Percentiles rank a stretch among this genome's conserved stretches.
Evolutionary conservation across 305 asterid species (phyloP).

Genomic region (Fraxinus sp.): DNA sequence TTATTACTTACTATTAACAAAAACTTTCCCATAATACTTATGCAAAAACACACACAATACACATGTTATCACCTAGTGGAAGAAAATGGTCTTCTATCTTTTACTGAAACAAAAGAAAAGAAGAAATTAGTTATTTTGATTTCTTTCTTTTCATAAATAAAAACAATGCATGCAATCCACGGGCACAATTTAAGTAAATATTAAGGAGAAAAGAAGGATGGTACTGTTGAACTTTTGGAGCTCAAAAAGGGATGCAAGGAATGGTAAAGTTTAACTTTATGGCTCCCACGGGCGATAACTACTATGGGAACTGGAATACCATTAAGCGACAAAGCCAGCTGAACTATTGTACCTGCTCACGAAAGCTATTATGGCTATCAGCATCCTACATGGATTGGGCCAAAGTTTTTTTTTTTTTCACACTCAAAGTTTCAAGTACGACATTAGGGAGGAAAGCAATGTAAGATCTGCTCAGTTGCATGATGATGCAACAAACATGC

Average conservation of each 20-base stretch:
- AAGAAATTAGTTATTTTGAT: too few species aligned
- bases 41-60: too few species aligned
- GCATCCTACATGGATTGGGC: slow-evolving; percentile 83
- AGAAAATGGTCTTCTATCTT: too few species aligned
- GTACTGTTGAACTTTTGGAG: too few species aligned
- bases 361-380: slow-evolving; percentile 76
- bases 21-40: too few species aligned
- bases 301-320: slow-evolving; percentile 72
- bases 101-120: too few species aligned
- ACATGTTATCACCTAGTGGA: too few species aligned
- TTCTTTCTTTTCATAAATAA: too few species aligned
- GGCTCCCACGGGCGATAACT: slow-evolving; percentile 86
- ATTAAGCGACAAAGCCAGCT: slow-evolving; percentile 96
- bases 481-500: slow-evolving; percentile 63
- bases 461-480: slow-evolving; percentile 71
- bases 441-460: slow-evolving; percentile 75
- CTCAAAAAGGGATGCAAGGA: slow-evolving; percentile 55
- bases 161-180: too few species aligned
- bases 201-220: too few species aligned
- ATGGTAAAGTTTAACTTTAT: slow-evolving; percentile 89
- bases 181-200: too few species aligned
- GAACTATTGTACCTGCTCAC: slow-evolving; percentile 82
- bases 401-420: slow-evolving; percentile 50
- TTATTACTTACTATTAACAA: too few species aligned
- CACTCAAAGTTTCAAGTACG: slow-evolving; percentile 59